These are phyloP conservation scores for Debaryomyces hansenii DNA, from an alignment of 805 yeast genomes.

Conservation along the genomic window DNA sequence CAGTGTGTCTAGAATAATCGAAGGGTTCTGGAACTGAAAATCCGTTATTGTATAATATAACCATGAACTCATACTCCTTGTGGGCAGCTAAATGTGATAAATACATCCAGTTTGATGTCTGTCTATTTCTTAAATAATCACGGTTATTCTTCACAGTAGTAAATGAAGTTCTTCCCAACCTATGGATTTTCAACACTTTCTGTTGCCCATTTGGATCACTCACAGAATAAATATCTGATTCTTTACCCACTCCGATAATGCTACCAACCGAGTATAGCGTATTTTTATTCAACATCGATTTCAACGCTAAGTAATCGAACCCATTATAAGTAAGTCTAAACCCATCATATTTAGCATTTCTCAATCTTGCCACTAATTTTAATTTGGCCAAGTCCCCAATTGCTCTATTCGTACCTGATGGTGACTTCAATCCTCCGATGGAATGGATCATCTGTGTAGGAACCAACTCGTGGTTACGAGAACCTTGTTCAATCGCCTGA, in stretches of 20 bases:
- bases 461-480: slow-evolving; percentile 90
- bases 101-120: slow-evolving; percentile 89
- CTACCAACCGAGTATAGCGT: slow-evolving; percentile 77
- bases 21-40: slow-evolving; percentile 87
- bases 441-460: slow-evolving; percentile 84
- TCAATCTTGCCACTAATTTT: slow-evolving; percentile 69
- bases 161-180: slow-evolving; percentile 93
- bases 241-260: slow-evolving; percentile 95
- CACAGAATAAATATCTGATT: slow-evolving; percentile 89
- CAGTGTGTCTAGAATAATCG: slow-evolving; percentile 88
- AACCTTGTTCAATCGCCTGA: slow-evolving; percentile 86
- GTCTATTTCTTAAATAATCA: slow-evolving; percentile 77
- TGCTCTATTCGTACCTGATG: slow-evolving; percentile 73
- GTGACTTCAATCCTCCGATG: slow-evolving; percentile 72
- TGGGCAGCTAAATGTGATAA: slow-evolving; percentile 87
- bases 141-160: slow-evolving; percentile 90
- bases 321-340: slow-evolving; percentile 87
- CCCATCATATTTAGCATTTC: slow-evolving; percentile 96
- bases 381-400: slow-evolving; percentile 86
- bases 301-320: slow-evolving; percentile 87
- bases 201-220: slow-evolving; percentile 62
- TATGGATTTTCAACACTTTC: slow-evolving; percentile 82
- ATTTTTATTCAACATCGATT: slow-evolving; percentile 73
- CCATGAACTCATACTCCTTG: slow-evolving; percentile 89
- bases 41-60: slow-evolving; percentile 66